These are phyloP conservation scores for Magnusiomyces paraingens DNA, from an alignment of 1,139 yeast genomes.

Conservation along the genomic window DNA sequence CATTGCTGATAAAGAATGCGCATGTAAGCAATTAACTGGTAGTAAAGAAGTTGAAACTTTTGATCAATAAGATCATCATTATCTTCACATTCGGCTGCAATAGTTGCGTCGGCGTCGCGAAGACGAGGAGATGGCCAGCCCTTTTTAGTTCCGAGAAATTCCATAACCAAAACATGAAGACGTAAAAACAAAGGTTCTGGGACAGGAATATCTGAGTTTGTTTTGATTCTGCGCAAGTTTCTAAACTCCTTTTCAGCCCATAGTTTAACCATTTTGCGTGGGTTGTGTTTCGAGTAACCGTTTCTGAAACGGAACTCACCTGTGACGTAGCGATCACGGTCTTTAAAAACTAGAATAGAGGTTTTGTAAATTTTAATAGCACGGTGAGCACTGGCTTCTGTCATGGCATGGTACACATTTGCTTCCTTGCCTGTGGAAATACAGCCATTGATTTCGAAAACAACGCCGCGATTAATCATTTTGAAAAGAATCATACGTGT, in stretches of 20 bases:
- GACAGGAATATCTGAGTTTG: slow-evolving; percentile 74
- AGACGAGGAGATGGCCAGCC: slow-evolving; percentile 86
- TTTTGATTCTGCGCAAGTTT: slow-evolving; percentile 67
- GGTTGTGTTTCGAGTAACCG: slow-evolving; percentile 78
- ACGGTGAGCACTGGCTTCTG: slow-evolving; percentile 48
- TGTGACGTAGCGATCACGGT: slow-evolving; percentile 90
- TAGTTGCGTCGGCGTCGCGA: slow-evolving; percentile 50
- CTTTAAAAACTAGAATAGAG: slow-evolving; percentile 90
- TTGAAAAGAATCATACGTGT: slow-evolving; percentile 79
- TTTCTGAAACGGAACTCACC: slow-evolving; percentile 93
- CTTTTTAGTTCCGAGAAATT: slow-evolving; percentile 62
- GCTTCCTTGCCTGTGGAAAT: slow-evolving; percentile 97
- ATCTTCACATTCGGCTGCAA: slow-evolving; percentile 11
- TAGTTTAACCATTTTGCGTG: slow-evolving; percentile 92
- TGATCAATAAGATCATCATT: slow-evolving; percentile 23
- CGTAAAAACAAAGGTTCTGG: slow-evolving; percentile 88
- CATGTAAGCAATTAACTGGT: slow-evolving; percentile 77
- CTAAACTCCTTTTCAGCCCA: slow-evolving; percentile 99
- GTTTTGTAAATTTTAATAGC: slow-evolving; percentile 96
- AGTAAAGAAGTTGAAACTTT: slow-evolving; percentile 59
- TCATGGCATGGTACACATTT: slow-evolving; percentile 89
- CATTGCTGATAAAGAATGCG: slow-evolving; percentile 82
- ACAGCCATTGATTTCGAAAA: slow-evolving; percentile 87
- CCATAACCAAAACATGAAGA: slow-evolving; percentile 93
- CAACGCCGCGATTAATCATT: slow-evolving; percentile 72